Base-by-base conservation (phyloP, 805 yeast genomes). In the Maudiozyma pseudohumilis region DNA sequence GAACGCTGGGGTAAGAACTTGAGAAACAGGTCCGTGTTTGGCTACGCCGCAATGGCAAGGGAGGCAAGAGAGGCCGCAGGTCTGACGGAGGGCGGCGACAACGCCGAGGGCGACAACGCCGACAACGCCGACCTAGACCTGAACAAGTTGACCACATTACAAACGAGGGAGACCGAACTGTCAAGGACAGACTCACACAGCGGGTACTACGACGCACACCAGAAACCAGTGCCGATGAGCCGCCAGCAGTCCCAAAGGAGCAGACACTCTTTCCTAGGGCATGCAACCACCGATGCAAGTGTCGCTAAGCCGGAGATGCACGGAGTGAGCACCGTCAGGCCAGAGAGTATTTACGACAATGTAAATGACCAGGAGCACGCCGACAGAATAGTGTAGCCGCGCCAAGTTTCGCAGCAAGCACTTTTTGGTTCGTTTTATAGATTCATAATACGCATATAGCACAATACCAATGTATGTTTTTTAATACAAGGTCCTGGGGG, bases 1-100 rank as follows among this genome's bases (percentile, higher is more conserved):
- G 72, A 66, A 40, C 64, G 56, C 26, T 74, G 67, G 59, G 92
- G 89, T 18, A 66, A 74, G 8, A 40, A 37, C 18, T 56, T 83
- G 40, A 75, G 94, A 66, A 47, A 48, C 34, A 59, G 48, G 30
- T 77, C 86, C 3, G 68, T 65, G 45, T 81, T 66, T 48, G 82
- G 86, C 28, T 77, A 70, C 53, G 69, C 68, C 39, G 79, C 81
- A 1, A 40, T 64, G 50, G 45, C 56, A 65, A 70, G 55, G 61
- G 70, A 55, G 35, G 49, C 48, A 20, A 55, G 46, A 24, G 48
- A 45, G 27, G 42, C 29, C 21, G 42, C 29, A 11, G 74, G 69
- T n/a, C 50, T 43, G 5, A 45, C 38, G 8, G 42, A 20, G 8
- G 37, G 30, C 12, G 17, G 13, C 20, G 23, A 28, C 3, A 16